Evolutionary conservation across 768 basidiomycete species (phyloP).

Genomic region (Lactarius deliciosus): DNA sequence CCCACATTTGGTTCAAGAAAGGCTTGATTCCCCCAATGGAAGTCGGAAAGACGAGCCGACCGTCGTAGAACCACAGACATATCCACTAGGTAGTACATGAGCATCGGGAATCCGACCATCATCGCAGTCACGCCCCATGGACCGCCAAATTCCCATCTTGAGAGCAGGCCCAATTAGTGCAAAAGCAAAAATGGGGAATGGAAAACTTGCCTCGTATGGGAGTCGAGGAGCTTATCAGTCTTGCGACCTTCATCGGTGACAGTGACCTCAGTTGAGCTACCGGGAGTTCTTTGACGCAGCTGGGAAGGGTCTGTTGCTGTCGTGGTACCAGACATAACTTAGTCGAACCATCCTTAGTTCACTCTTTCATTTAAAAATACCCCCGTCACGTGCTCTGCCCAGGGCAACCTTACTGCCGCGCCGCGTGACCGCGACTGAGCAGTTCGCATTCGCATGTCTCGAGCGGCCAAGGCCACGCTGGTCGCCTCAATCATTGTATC

Average conservation of each 20-base stretch:
- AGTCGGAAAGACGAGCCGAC: constrained; percentile 67
- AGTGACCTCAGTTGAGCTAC: constrained; percentile 36
- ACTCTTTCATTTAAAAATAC: neutral
- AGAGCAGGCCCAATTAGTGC: constrained; percentile 11
- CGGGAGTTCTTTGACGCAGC: constrained; percentile 35
- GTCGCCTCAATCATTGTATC: constrained; percentile 61
- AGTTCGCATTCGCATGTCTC: constrained; percentile 48
- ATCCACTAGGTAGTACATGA: constrained; percentile 99
- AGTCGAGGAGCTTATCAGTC: constrained; percentile 64
- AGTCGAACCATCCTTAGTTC: neutral
- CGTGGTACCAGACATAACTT: constrained; percentile 26
- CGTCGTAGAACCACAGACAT: constrained; percentile 95
- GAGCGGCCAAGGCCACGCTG: constrained; percentile 75
- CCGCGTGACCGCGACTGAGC: constrained; percentile 13
- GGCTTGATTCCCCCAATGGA: constrained; percentile 71
- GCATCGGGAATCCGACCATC: constrained; percentile 89
- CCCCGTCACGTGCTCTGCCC: neutral
- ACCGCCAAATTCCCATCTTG: constrained; percentile 94
- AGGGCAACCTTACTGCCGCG: too few relatives aligned
- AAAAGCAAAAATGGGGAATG: neutral
- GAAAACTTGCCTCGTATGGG: constrained; percentile 41
- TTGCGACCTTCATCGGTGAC: constrained; percentile 72
- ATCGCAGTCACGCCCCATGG: constrained; percentile 89
- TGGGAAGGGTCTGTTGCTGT: constrained; percentile 18
- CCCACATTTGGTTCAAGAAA: constrained; percentile 81